phyloP scores from a whole-genome alignment of 306 rosid genomes.

The Inga laurina region DNA sequence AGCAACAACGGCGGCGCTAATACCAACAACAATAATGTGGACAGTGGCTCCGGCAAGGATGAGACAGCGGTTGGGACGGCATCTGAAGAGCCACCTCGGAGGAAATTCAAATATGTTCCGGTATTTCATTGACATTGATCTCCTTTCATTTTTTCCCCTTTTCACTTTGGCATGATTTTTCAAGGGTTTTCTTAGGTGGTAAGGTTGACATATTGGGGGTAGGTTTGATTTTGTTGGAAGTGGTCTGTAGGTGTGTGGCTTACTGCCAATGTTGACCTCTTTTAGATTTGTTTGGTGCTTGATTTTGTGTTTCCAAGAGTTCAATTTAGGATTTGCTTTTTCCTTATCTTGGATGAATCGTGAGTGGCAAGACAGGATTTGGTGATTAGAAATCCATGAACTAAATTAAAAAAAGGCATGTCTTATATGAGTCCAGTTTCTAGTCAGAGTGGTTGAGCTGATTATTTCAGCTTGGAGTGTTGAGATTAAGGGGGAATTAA shows the following conservation, averaged over 20 bases:
- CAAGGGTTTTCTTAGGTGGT: neutral
- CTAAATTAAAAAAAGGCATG: neutral
- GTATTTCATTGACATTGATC: constrained; percentile 37
- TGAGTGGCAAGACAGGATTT: constrained; percentile 7
- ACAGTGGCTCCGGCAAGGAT: constrained; percentile 34
- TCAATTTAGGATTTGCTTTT: constrained; percentile 32
- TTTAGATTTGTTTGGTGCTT: neutral
- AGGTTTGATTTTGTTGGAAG: neutral
- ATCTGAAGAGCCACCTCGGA: constrained; percentile 75
- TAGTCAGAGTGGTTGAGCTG: neutral
- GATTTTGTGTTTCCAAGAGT: neutral
- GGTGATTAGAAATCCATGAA: neutral
- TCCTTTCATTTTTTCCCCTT: neutral
- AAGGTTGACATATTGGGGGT: neutral
- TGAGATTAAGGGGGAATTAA: neutral
- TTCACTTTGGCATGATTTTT: neutral
- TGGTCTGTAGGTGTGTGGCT: neutral
- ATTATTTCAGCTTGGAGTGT: neutral
- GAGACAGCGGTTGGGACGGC: constrained; percentile 16
- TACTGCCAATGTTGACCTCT: neutral
- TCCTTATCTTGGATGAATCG: neutral
- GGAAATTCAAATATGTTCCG: constrained; percentile 93
- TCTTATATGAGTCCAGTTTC: neutral
- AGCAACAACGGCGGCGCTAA: constrained; percentile 8
- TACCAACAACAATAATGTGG: constrained; percentile 28